These are phyloP conservation scores for peach (Prunus persica) DNA, from an alignment of 306 rosid genomes.

Conservation along the genomic window DNA sequence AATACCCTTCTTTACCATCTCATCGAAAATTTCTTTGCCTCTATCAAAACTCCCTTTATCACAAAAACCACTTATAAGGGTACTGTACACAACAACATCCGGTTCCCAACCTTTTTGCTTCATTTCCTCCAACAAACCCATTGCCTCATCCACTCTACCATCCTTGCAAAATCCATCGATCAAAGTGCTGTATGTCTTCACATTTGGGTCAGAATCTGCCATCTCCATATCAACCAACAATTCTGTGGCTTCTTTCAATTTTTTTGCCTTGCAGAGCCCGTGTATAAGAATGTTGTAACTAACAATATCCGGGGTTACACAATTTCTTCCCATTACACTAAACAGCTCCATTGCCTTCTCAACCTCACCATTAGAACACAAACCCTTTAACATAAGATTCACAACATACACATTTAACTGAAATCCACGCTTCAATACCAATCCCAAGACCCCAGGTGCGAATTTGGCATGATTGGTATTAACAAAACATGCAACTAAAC, in stretches of 20 bases:
- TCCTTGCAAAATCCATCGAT: constrained; percentile 60
- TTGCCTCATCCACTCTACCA: constrained; percentile 50
- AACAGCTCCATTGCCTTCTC: constrained; percentile 47
- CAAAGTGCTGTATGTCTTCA: constrained; percentile 51
- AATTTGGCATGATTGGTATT: constrained; percentile 33
- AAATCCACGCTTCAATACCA: constrained; percentile 63
- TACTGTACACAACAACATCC: constrained; percentile 52
- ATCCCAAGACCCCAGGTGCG: constrained; percentile 52
- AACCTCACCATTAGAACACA: constrained; percentile 39
- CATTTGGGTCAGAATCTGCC: constrained; percentile 41
- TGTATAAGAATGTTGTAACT: constrained; percentile 57
- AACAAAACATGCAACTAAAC: constrained; percentile 57
- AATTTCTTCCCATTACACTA: constrained; percentile 39
- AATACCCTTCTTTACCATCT: constrained; percentile 62
- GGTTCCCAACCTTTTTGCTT: constrained; percentile 48
- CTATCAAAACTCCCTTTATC: constrained; percentile 38
- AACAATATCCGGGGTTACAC: constrained; percentile 39
- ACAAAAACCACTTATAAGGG: constrained; percentile 59
- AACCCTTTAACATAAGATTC: constrained; percentile 63
- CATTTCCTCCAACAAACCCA: constrained; percentile 63
- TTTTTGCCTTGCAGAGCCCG: constrained; percentile 64
- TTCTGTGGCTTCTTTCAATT: constrained; percentile 51
- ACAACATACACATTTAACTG: constrained; percentile 32
- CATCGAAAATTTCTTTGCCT: constrained; percentile 52
- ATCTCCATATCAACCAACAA: constrained; percentile 60